phyloP scores from a whole-genome alignment of 192 early-diverging fungal genomes.

The Mortierella hygrophila region DNA sequence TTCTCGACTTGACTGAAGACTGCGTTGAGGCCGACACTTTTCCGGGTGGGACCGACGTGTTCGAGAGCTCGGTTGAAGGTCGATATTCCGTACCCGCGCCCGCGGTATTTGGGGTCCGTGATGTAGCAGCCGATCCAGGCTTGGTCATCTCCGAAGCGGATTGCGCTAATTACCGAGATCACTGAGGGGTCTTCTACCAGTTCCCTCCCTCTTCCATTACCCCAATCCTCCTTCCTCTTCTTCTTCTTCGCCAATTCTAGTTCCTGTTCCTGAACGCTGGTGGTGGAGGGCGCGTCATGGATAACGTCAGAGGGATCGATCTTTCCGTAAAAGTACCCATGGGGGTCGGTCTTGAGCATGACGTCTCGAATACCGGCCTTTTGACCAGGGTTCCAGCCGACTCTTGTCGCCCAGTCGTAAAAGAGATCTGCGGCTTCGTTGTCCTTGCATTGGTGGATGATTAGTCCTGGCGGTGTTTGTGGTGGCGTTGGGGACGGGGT shows the following conservation, averaged over 20 bases:
- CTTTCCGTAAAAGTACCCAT: conserved; percentile 10
- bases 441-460: not conserved
- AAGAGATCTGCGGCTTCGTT: not conserved
- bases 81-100: conserved; percentile 23
- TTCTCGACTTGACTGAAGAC: conserved; percentile 1
- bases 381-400: conserved; percentile 9
- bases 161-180: conserved; percentile 8
- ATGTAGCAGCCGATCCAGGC: conserved; percentile 41
- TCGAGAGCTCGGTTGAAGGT: not conserved
- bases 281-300: not conserved
- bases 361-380: not conserved
- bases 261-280: not conserved
- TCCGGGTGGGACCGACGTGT: not conserved
- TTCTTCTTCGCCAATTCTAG: not conserved
- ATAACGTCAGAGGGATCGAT: not conserved
- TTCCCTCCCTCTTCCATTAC: not conserved
- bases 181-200: not conserved
- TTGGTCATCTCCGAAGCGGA: conserved; percentile 16
- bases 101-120: conserved; percentile 20
- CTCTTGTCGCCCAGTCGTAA: conserved; percentile 2
- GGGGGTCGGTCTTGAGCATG: conserved; percentile 7
- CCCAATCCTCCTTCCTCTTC: not conserved
- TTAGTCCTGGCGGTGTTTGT: not conserved
- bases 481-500: not conserved
- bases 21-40: conserved; percentile 3